Base-by-base conservation (phyloP, 495 filamentous ascomycete genomes). In the Penicillium egyptiacum region DNA sequence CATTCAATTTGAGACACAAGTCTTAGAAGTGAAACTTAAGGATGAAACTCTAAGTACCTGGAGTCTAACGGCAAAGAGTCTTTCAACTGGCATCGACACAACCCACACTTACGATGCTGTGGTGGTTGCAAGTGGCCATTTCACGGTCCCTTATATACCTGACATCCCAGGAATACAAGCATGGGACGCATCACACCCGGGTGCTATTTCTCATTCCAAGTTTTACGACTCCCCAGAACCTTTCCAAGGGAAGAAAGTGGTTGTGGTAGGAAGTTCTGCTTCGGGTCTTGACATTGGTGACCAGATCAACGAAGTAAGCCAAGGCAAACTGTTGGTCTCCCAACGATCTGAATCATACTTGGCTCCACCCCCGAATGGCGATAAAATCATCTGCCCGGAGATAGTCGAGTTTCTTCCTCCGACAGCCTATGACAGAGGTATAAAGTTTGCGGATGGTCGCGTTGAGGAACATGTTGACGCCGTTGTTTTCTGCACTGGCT, bases 111-210 rank as follows among this genome's bases (percentile, higher is more conserved):
- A 83, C 65, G 91, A 96, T 71, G 91, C 89, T 11, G 83, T 96
- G 5, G 83, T 94, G 1, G 84, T 92, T n/a, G 89, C 90, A 7
- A 91, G 79, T 57, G 92, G 92, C 1, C 91, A 96, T 64, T 95
- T 88, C 68, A 80, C 80, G 20, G 82, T 88, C 7, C 87, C 88
- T 0, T 86, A 81, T 66, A 72, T 95, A 10, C 92, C 92, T 0
- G 70, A 79, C 23, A 82, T 88, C n/a, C 50, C 66, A 1, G 86
- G 86, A 2, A 79, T 88, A 11, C 52, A 66, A 52, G 67, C 61
- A 47, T 83, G 85, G 86, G 78, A 89, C 64, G 53, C 69, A 26
- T 63, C 70, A 3, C 81, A 90, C 56, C 88, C 88, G 0, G 82
- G 79, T 0, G 56, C 77, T 1, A 88, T 96, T 22, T 82, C 83